Conservation (phyloP, 139 green algal species). For the Coelastrella sp. region DNA sequence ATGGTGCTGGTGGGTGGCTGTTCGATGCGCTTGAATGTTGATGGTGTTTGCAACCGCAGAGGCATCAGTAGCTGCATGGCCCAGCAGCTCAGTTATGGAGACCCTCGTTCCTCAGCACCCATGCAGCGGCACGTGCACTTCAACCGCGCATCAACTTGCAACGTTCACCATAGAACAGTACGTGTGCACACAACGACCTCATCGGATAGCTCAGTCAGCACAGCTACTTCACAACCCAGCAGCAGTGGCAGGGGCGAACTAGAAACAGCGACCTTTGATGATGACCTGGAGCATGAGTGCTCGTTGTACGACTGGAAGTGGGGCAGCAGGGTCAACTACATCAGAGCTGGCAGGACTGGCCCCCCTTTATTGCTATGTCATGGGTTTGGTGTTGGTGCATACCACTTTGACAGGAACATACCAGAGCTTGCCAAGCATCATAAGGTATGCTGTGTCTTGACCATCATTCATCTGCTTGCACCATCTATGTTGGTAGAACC, state of each 20-base stretch:
- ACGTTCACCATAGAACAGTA: no score
- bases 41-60: no score
- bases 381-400: constrained; percentile 65
- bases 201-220: not conserved
- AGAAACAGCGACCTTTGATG: constrained; percentile 30
- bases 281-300: constrained; percentile 19
- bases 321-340: not conserved
- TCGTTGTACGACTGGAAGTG: constrained; percentile 33
- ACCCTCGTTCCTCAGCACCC: no score
- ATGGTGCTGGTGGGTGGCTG: no score
- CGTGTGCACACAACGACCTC: not conserved
- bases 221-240: constrained; percentile 15
- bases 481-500: no score
- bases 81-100: no score
- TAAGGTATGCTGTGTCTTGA: constrained; percentile 19
- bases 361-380: constrained; percentile 62
- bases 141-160: no score
- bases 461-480: no score
- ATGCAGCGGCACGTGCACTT: no score
- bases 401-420: constrained; percentile 69
- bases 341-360: constrained; percentile 27
- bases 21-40: no score
- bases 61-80: no score
- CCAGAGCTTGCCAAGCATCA: constrained; percentile 45
- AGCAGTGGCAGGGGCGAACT: not conserved